Evolutionary conservation across 2,329 filamentous ascomycete genomes (phyloP), one percentile per base, ranked within the genome.

Genomic region (Aspergillus ruber): DNA sequence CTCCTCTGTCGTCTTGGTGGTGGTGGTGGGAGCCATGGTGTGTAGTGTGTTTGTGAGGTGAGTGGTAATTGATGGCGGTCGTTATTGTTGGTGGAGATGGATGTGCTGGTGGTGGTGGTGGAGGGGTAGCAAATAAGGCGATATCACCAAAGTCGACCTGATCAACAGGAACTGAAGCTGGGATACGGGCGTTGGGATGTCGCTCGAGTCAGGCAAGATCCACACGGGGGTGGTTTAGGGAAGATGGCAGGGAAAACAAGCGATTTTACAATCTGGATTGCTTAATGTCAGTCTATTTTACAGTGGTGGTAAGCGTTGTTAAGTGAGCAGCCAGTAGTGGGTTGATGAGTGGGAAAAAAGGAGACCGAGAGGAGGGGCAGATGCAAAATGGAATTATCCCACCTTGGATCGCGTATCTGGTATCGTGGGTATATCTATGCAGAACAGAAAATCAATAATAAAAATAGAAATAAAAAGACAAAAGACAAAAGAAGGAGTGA

Each of bases 11-110:
- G 54, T 61, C 50, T 60, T 60, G 42, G 56, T 54, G 41, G 58
- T 57, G 15, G 54, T 61, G 38, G 55, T 52, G 23, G 61, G 56
- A n/a, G 61, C 58, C 62, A 64, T 65, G 45, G 13, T 50, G 39
- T 48, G 48, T 42, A 42, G 39, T 46, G 36, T 51, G 33, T 50
- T 46, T 42, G 27, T 25, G 47, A 43, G 38, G 45, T 35, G 33
- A n/a, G 15, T 35, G 10, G 25, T 29, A 29, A 12, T 12, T 29
- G 25, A 5, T 21, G 6, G 9, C 3, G 25, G 25, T 17, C 3
- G n/a, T 12, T 3, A 7, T 15, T 35, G 33, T 17, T 35, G 15
- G 33, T 35, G 32, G 6, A n/a, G n/a, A n/a, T n/a, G n/a, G n/a
- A n/a, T n/a, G n/a, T n/a, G n/a, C n/a, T n/a, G 32, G 20, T 21